Evolutionary conservation across 78 protist species (phyloP).

Genomic region (Blattamonas nauphoetae): DNA sequence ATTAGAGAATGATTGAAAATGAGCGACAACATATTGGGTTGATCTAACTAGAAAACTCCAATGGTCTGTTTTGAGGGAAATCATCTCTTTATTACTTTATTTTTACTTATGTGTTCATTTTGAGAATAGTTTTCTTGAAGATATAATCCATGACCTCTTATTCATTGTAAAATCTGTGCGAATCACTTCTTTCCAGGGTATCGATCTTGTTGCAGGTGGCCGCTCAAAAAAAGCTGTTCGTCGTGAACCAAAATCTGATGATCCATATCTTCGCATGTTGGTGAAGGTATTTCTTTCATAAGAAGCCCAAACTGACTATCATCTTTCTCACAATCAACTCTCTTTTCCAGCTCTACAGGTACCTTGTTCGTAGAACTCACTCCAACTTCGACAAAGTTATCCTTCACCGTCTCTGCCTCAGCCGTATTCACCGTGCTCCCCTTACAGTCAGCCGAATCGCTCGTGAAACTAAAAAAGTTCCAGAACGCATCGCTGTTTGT

Average conservation of each 20-base stretch:
- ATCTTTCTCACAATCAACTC: neutral
- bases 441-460: conserved; percentile 72
- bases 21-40: too few relatives aligned
- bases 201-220: conserved; percentile 46
- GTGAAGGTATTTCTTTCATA: conserved; percentile 43
- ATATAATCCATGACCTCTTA: too few relatives aligned
- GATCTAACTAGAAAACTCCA: too few relatives aligned
- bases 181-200: conserved; percentile 59
- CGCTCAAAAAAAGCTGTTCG: conserved; percentile 34
- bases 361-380: conserved; percentile 92
- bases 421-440: conserved; percentile 76
- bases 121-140: too few relatives aligned
- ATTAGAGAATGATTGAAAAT: too few relatives aligned
- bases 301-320: neutral
- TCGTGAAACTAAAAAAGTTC: neutral
- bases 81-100: too few relatives aligned
- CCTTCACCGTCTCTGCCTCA: conserved; percentile 73
- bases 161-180: too few relatives aligned
- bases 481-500: conserved; percentile 66
- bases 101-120: too few relatives aligned
- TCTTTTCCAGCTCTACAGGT: conserved; percentile 74
- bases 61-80: too few relatives aligned
- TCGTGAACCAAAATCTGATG: conserved; percentile 41
- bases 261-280: conserved; percentile 49
- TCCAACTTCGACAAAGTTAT: conserved; percentile 83